These are phyloP conservation scores for Schwanniomyces occidentalis DNA, from an alignment of 805 yeast genomes.

Conservation along the genomic window DNA sequence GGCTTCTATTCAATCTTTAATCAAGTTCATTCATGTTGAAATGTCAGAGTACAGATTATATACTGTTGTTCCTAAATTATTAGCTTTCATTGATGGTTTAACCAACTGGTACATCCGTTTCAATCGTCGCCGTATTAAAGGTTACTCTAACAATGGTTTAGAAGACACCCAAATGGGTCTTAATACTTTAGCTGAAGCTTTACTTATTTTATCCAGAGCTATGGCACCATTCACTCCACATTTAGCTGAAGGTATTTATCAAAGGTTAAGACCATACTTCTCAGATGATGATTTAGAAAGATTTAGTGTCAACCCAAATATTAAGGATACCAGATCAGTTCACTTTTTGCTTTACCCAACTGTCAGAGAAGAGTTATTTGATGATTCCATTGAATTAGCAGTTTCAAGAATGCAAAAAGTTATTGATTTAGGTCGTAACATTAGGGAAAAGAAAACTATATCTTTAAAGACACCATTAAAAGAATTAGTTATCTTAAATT, in stretches of 20 bases:
- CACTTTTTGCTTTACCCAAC: constrained; percentile 92
- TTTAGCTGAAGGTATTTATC: constrained; percentile 87
- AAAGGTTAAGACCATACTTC: constrained; percentile 64
- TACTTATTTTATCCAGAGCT: constrained; percentile 85
- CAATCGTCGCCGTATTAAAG: constrained; percentile 97
- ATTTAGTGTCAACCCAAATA: constrained; percentile 37
- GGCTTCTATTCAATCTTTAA: constrained; percentile 93
- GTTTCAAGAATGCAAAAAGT: constrained; percentile 96
- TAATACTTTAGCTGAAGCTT: constrained; percentile 87
- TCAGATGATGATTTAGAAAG: constrained; percentile 55
- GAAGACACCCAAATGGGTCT: constrained; percentile 85
- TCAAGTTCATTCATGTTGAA: constrained; percentile 82
- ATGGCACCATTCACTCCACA: constrained; percentile 99
- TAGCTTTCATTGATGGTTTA: constrained; percentile 86
- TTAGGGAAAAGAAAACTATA: constrained; percentile 93
- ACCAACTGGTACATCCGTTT: constrained; percentile 99
- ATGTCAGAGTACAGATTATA: constrained; percentile 88
- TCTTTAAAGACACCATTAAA: constrained; percentile 94
- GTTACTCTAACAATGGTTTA: constrained; percentile 69
- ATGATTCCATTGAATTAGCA: constrained; percentile 80
- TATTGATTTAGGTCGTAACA: constrained; percentile 92
- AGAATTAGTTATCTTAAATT: constrained; percentile 80
- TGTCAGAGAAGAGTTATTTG: constrained; percentile 77
- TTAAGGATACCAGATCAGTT: constrained; percentile 74
- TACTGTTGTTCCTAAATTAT: constrained; percentile 92